Evolutionary conservation across 148 eudicot species (phyloP).

Genomic region (Chenopodium suecicum): DNA sequence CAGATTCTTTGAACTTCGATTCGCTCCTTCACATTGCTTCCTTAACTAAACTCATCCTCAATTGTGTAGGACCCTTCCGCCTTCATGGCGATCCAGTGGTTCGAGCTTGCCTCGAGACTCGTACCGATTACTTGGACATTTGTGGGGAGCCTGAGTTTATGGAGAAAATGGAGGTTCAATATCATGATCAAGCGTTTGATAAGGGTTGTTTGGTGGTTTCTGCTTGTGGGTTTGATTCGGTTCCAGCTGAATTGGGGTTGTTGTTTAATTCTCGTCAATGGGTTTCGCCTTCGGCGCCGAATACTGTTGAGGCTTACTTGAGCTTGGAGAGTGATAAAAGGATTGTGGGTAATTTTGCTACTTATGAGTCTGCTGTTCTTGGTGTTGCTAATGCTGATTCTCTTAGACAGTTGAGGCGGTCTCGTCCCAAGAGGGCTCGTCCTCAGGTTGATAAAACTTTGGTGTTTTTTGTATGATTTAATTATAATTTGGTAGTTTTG

Average conservation of each 20-base stretch:
- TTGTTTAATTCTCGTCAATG: constrained; percentile 60
- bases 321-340: constrained; percentile 66
- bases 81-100: constrained; percentile 61
- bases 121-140: constrained; percentile 77
- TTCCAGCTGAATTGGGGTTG: constrained; percentile 82
- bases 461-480: neutral
- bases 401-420: constrained; percentile 49
- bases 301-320: constrained; percentile 65
- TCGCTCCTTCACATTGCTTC: constrained; percentile 50
- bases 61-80: constrained; percentile 87
- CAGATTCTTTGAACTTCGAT: constrained; percentile 46
- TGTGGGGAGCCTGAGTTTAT: constrained; percentile 91
- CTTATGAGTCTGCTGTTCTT: constrained; percentile 78
- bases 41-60: constrained; percentile 50
- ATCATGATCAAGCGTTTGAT: constrained; percentile 49
- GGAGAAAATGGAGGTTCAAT: constrained; percentile 64
- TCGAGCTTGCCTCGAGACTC: constrained; percentile 57
- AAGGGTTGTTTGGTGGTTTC: constrained; percentile 66
- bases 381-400: constrained; percentile 74
- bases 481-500: neutral
- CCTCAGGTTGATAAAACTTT: constrained; percentile 43
- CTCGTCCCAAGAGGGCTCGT: constrained; percentile 54
- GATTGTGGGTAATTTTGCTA: constrained; percentile 74
- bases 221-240: constrained; percentile 88
- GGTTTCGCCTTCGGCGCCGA: constrained; percentile 39